Evolutionary conservation across 345 rosid genomes (phyloP), one percentile per base, ranked within the genome.

Genomic region (Salix suchowensis): DNA sequence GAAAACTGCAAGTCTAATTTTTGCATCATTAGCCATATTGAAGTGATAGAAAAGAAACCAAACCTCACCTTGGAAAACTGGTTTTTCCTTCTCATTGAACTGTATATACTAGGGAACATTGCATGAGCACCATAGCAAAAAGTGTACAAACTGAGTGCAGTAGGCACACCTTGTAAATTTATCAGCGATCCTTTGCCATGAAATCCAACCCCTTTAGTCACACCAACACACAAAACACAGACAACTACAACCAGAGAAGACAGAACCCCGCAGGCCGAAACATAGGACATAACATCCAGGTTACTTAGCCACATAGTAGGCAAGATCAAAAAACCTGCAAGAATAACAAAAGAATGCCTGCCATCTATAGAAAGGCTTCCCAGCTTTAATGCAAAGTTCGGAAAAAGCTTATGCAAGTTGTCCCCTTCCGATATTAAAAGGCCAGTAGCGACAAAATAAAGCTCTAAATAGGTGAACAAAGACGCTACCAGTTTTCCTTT

Each of bases 41-140:
- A 30, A 30, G 32, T 30, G 32, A 37, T 37, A 37, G 9, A 37
- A 37, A 37, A 37, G 40, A 37, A 37, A 37, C 40, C 40, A 37
- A 28, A 71, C 5, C 73, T 62, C 70, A 85, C 87, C 79, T 68
- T 82, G 34, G 86, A 46, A 72, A 87, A 88, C 46, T 82, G 88
- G 32, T 32, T 82, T 66, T 85, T 84, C 54, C 80, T 78, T 76
- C 62, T 83, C 86, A 84, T 87, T 14, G 88, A 88, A 24, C 42
- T 70, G 75, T 85, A 88, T 74, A 88, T 68, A 42, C 84, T 80
- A 67, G 92, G 90, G 67, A 88, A 81, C 28, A 79, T 67, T 1
- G 86, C 77, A 71, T 82, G 90, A 19, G 88, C 89, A 39, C 85
- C 83, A 81, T 85, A 84, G 78, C 88, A 87, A 67, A 87, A 89